Conservation (phyloP, 495 filamentous ascomycete genomes). For the Penicillium atrosanguineum region DNA sequence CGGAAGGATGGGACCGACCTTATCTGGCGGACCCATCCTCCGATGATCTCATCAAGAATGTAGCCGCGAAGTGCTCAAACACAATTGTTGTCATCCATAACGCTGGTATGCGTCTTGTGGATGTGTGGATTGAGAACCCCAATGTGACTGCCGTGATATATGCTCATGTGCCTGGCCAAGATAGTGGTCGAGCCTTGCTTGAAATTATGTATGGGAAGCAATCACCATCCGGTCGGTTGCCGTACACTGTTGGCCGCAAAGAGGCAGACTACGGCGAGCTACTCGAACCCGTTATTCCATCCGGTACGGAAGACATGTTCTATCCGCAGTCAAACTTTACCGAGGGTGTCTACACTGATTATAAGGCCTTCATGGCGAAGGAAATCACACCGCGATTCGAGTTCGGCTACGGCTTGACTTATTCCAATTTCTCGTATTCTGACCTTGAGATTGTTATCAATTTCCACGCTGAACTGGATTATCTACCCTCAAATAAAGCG, state of each 20-base stretch:
- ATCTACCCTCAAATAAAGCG: too few relatives aligned
- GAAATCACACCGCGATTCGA: conserved; percentile 58
- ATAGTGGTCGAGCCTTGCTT: not conserved
- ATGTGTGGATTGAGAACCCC: not conserved
- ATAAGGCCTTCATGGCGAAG: conserved; percentile 35
- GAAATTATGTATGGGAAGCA: not conserved
- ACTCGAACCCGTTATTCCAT: not conserved
- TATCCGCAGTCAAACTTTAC: too few relatives aligned
- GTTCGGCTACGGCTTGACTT: conserved; percentile 67
- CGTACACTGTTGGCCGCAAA: not conserved
- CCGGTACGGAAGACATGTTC: too few relatives aligned
- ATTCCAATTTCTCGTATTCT: conserved; percentile 61
- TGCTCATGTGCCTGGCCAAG: not conserved
- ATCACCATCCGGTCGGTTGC: not conserved
- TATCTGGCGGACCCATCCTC: not conserved
- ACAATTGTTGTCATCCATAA: not conserved
- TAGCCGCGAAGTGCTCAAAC: not conserved
- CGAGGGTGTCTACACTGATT: not conserved
- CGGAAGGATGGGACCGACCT: not conserved
- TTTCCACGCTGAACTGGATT: too few relatives aligned
- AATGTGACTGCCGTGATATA: not conserved
- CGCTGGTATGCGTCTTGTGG: not conserved
- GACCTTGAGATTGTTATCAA: conserved; percentile 8
- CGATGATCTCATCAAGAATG: not conserved
- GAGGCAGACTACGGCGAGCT: not conserved